A percentile compares a stretch with the other conserved stretches of the same genome.
These are phyloP conservation scores for Paraphaeosphaeria minitans DNA, from an alignment of 2,329 filamentous ascomycete species.

Conservation along the genomic window DNA sequence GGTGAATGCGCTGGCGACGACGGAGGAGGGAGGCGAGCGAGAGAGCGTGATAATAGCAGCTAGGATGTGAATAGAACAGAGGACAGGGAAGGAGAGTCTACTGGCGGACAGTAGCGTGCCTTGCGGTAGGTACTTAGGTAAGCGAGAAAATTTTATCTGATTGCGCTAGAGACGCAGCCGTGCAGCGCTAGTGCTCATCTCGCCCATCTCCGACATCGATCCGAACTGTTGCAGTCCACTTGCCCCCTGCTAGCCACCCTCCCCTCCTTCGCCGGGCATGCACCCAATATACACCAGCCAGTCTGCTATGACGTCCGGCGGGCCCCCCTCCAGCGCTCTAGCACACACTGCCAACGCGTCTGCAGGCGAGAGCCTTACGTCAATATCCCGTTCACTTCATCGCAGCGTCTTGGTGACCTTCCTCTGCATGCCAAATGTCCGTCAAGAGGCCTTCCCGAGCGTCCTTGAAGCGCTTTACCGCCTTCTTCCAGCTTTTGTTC, in stretches of 20 bases:
- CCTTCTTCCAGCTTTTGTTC: slow-evolving; percentile 42
- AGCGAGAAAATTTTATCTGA: slow-evolving; percentile 40
- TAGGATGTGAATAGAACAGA: slow-evolving; percentile 30
- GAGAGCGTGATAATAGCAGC: slow-evolving; percentile 33
- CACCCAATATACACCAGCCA: slow-evolving; percentile 19
- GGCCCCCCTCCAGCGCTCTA: slow-evolving; percentile 24
- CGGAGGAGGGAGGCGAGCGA: slow-evolving; percentile 20
- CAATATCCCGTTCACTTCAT: slow-evolving; percentile 21
- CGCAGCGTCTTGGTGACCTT: slow-evolving; percentile 17
- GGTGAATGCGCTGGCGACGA: slow-evolving; percentile 29
- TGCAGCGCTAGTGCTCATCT: neutral
- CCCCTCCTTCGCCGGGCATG: slow-evolving; percentile 16
- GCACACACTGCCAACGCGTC: slow-evolving; percentile 22
- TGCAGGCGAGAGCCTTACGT: slow-evolving; percentile 24
- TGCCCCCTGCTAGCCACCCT: slow-evolving; percentile 4
- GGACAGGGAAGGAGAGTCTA: neutral
- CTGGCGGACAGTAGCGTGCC: slow-evolving; percentile 10
- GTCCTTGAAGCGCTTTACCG: slow-evolving; percentile 37
- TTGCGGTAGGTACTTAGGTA: too few species aligned
- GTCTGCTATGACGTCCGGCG: slow-evolving; percentile 29
- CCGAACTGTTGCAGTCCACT: slow-evolving; percentile 20
- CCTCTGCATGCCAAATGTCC: slow-evolving; percentile 29
- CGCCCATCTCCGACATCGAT: slow-evolving; percentile 26
- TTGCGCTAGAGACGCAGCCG: slow-evolving; percentile 19
- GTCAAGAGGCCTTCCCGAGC: slow-evolving; percentile 33